Conservation (phyloP, 805 yeast genomes). For the Myxozyma neotropica region DNA sequence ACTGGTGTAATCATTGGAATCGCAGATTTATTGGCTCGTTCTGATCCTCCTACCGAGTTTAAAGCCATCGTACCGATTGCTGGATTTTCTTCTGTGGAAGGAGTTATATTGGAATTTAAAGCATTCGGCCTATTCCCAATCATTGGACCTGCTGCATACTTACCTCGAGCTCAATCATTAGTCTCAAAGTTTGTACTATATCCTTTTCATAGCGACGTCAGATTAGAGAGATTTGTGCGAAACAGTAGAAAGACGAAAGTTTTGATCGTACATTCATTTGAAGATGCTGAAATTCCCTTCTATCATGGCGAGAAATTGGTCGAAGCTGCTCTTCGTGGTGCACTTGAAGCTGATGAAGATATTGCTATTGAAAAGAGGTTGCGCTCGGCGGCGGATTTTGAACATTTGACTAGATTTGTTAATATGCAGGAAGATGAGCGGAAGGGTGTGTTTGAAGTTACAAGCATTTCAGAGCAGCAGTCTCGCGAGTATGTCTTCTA, state of each 20-base stretch:
- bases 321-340: slow-evolving; percentile 22
- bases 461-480: slow-evolving; percentile 9
- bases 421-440: slow-evolving; percentile 16
- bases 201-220: slow-evolving; percentile 18
- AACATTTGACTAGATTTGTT: slow-evolving; percentile 8
- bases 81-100: slow-evolving; percentile 28
- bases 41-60: slow-evolving; percentile 5
- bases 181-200: slow-evolving; percentile 3
- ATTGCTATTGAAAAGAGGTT: background rate
- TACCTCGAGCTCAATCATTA: slow-evolving; percentile 5
- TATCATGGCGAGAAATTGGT: slow-evolving; percentile 25
- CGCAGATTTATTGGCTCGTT: slow-evolving; percentile 18
- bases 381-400: background rate
- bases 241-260: slow-evolving; percentile 15
- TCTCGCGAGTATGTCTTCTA: slow-evolving; percentile 18
- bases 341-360: slow-evolving; percentile 15
- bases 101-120: slow-evolving; percentile 11
- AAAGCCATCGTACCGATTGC: slow-evolving; percentile 24
- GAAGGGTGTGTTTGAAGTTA: slow-evolving; percentile 19
- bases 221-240: slow-evolving; percentile 19
- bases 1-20: slow-evolving; percentile 28
- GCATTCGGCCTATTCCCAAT: slow-evolving; percentile 21
- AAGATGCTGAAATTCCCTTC: slow-evolving; percentile 21
- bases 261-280: slow-evolving; percentile 20
- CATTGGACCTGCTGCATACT: slow-evolving; percentile 1